A percentile compares a stretch with the other conserved stretches of the same genome.
Conservation (phyloP, 192 early-diverging fungal genomes). For the Podila epicladia region DNA sequence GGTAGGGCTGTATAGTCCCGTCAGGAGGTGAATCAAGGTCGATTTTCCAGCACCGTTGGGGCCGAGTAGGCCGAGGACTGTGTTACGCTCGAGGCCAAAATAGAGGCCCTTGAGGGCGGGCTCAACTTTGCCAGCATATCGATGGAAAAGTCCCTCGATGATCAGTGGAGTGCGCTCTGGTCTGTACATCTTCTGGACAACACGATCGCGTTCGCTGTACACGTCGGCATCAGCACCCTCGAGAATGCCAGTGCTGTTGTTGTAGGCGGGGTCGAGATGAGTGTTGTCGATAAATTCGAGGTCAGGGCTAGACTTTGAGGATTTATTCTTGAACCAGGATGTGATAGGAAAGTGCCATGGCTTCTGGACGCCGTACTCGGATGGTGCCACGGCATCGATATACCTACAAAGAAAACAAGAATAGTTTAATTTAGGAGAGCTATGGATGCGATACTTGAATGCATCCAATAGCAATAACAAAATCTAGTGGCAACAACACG, state of each 20-base stretch:
- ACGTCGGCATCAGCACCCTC: slow-evolving; percentile 40
- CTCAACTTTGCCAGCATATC: slow-evolving; percentile 42
- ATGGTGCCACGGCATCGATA: slow-evolving; percentile 33
- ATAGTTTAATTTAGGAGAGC: too few species aligned
- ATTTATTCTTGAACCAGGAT: slow-evolving; percentile 10
- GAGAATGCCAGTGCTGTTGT: slow-evolving; percentile 2
- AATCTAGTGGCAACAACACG: not conserved
- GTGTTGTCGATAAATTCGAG: slow-evolving; percentile 2
- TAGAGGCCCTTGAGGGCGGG: slow-evolving; percentile 37
- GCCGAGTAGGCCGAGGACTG: slow-evolving; percentile 73
- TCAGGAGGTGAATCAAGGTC: slow-evolving; percentile 55
- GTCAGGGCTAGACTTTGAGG: not conserved
- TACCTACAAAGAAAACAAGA: slow-evolving; percentile 6
- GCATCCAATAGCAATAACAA: not conserved
- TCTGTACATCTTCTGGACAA: slow-evolving; percentile 25
- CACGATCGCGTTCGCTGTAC: slow-evolving; percentile 17
- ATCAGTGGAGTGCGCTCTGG: slow-evolving; percentile 33
- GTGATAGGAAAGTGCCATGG: slow-evolving; percentile 49
- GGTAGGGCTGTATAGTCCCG: slow-evolving; percentile 33
- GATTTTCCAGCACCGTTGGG: slow-evolving; percentile 81
- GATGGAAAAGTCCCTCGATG: slow-evolving; percentile 34
- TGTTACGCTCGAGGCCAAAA: slow-evolving; percentile 66
- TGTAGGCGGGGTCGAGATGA: not conserved
- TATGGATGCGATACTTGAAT: too few species aligned
- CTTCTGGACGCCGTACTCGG: slow-evolving; percentile 48